Percentiles rank a stretch among this genome's conserved stretches.
These are phyloP conservation scores for Exidia glandulosa DNA, from an alignment of 768 basidiomycete genomes.

Conservation along the genomic window DNA sequence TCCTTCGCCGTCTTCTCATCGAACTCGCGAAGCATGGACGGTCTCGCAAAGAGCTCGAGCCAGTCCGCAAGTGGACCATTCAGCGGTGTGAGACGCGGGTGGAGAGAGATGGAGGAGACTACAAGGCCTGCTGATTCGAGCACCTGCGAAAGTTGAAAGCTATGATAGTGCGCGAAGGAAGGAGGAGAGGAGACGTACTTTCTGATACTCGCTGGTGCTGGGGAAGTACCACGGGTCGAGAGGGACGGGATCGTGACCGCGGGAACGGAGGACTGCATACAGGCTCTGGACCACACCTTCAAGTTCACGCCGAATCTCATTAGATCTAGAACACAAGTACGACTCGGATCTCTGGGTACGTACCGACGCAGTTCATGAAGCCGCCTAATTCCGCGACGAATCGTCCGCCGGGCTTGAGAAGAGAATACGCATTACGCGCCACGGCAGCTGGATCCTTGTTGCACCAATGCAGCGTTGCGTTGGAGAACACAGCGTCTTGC, in stretches of 20 bases:
- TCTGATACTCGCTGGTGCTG: conserved; percentile 51
- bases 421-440: conserved; percentile 41
- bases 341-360: background rate
- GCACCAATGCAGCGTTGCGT: conserved; percentile 80
- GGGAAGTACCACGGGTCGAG: conserved; percentile 86
- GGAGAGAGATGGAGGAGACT: conserved; percentile 40
- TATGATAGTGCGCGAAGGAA: conserved; percentile 1
- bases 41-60: conserved; percentile 41
- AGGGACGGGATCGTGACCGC: conserved; percentile 45
- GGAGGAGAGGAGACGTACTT: conserved; percentile 26
- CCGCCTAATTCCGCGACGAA: conserved; percentile 73
- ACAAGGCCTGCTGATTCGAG: conserved; percentile 47
- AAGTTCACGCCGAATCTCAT: background rate
- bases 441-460: conserved; percentile 61
- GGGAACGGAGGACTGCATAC: conserved; percentile 37
- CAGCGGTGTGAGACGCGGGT: conserved; percentile 45
- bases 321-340: background rate
- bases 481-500: conserved; percentile 72
- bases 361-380: conserved; percentile 61
- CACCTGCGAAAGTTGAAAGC: conserved; percentile 27
- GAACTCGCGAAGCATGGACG: conserved; percentile 45
- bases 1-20: conserved; percentile 41
- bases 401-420: conserved; percentile 60
- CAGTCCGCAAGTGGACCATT: conserved; percentile 29
- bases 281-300: conserved; percentile 25